These are phyloP conservation scores for Boletus smithii DNA, from an alignment of 1,284 basidiomycete genomes.

Conservation along the genomic window DNA sequence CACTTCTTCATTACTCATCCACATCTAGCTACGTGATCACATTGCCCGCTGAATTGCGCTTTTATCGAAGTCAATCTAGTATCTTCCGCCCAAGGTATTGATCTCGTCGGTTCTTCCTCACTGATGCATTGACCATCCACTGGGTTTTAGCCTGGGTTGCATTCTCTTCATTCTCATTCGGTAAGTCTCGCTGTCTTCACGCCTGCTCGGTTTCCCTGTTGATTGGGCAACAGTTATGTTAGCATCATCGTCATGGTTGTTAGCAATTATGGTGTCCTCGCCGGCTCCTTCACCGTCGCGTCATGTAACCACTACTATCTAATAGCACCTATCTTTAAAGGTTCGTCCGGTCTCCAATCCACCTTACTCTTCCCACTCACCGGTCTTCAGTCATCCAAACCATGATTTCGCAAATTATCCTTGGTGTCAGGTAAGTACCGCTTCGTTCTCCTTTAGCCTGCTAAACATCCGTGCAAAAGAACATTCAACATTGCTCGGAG, in stretches of 20 bases:
- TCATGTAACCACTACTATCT: constrained; percentile 31
- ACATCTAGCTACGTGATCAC: constrained; percentile 38
- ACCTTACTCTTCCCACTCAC: neutral
- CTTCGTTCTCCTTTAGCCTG: neutral
- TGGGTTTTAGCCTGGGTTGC: constrained; percentile 28
- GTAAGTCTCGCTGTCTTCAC: constrained; percentile 11
- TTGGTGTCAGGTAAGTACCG: constrained; percentile 28
- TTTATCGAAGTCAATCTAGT: constrained; percentile 37
- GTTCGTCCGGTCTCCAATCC: constrained; percentile 13
- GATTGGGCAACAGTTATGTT: constrained; percentile 33
- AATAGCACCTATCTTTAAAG: constrained; percentile 36
- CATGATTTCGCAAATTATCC: constrained; percentile 36
- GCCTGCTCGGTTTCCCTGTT: neutral
- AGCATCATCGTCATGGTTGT: constrained; percentile 38
- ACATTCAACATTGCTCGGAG: constrained; percentile 35
- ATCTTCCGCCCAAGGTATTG: constrained; percentile 30
- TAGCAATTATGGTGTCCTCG: constrained; percentile 41
- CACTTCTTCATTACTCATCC: constrained; percentile 1
- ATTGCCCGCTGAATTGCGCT: constrained; percentile 40
- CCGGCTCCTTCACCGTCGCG: constrained; percentile 26
- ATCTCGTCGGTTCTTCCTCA: neutral
- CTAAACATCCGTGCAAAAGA: constrained; percentile 17
- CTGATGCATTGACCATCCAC: neutral
- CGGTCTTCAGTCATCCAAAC: constrained; percentile 27
- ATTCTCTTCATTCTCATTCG: constrained; percentile 41